These are phyloP conservation scores for Cenchrus purpureus DNA, from an alignment of 176 grass and related monocot genomes.

Conservation along the genomic window DNA sequence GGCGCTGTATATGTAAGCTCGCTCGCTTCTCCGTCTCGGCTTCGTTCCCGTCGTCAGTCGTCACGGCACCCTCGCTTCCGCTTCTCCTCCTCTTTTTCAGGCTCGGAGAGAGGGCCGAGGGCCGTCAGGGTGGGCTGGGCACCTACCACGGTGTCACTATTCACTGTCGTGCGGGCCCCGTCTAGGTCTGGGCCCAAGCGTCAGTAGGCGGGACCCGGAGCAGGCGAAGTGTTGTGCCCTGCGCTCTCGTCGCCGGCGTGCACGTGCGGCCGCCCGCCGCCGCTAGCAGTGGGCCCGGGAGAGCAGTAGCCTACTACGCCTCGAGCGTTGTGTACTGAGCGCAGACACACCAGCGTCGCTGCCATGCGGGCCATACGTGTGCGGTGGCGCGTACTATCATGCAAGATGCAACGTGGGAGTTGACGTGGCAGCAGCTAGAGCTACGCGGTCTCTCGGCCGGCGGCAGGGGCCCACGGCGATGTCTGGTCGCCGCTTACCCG, in stretches of 20 bases:
- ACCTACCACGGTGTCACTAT: neutral
- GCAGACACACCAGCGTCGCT: neutral
- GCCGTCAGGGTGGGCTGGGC: neutral
- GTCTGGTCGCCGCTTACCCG: conserved; percentile 51
- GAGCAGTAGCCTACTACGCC: no score
- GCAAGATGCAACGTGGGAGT: neutral
- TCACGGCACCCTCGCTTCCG: neutral
- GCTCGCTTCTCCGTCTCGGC: neutral
- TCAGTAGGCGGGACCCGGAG: neutral
- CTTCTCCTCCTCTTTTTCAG: neutral
- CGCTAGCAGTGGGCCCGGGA: neutral
- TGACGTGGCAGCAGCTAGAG: neutral
- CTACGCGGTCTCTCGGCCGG: neutral
- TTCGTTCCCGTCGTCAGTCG: conserved; percentile 38
- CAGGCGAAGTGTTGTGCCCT: no score
- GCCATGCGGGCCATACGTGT: neutral
- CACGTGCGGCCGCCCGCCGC: conserved; percentile 5
- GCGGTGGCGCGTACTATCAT: neutral
- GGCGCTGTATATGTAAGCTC: neutral
- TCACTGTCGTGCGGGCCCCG: neutral
- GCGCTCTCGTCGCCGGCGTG: neutral
- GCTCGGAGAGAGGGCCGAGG: neutral
- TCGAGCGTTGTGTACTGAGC: no score
- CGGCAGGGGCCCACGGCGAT: conserved; percentile 33
- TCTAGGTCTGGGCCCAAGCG: neutral